Base-by-base conservation (phyloP, 768 basidiomycete genomes). In the Hygrocybe punicea region DNA sequence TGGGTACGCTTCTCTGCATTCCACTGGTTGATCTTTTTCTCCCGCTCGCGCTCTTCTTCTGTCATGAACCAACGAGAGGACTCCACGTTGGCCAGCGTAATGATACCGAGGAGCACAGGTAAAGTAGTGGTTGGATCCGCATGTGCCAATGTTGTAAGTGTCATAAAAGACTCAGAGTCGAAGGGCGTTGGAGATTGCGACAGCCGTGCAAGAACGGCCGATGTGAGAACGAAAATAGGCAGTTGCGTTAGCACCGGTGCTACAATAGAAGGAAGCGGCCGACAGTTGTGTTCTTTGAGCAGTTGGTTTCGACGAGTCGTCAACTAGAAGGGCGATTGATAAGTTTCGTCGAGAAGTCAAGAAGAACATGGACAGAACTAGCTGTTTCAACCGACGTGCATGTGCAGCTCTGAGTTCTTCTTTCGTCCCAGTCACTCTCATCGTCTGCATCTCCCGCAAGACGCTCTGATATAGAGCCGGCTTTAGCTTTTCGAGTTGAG, bases 31-130 rank as follows among this genome's bases (percentile, higher is more conserved):
- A 81, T 78, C 33, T 79, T 73, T 36, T 73, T 70, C 53, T 75
- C 76, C 55, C 79, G 72, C 40, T 79, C 80, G 63, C 81, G 77
- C 37, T 76, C 77, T 60, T 83, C 82, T 14, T 78, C 80, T 4
- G 84, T 82, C 73, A 85, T 75, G 58, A 91, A 80, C 89, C 87
- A 91, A 39, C 81, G 81, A 35, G 84, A 81, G 7, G 86, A 84
- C 65, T 93, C 91, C 10, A 90, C 86, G 60, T 91, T 91, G 2
- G 86, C 86, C 75, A 92, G 77, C 9, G 87, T 89, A 39, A 90
- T 67, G 46, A 91, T 68, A 6, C 91, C 91, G 19, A 91, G 75
- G 2, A 81, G 71, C 51, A 92, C 83, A 2, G 91, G 91, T 1
- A 92, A 68, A 11, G 81, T 72, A 64, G 80, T 80, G 0, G 89